These are phyloP conservation scores for Xylaria castorea DNA, from an alignment of 495 filamentous ascomycete species.

Conservation along the genomic window DNA sequence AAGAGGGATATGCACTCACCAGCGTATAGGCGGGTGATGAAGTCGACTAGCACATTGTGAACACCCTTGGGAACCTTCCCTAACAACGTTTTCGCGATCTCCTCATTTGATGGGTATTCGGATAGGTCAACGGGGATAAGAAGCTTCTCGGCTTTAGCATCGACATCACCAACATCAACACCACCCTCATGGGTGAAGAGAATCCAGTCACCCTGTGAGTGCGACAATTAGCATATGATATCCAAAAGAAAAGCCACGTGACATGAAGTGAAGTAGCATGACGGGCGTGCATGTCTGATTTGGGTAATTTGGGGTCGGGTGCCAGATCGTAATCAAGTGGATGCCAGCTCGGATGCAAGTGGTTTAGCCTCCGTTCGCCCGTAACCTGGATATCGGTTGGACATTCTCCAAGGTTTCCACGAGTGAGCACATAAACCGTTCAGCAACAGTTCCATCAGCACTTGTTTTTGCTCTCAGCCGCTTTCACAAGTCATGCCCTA, in stretches of 20 bases:
- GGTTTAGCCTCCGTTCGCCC: constrained; percentile 67
- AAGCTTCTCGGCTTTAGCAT: constrained; percentile 98
- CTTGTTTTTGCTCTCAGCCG: constrained; percentile 16
- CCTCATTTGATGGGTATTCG: constrained; percentile 94
- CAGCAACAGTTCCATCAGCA: constrained; percentile 1
- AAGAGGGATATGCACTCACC: constrained; percentile 17
- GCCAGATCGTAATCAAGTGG: constrained; percentile 32
- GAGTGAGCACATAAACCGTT: constrained; percentile 15
- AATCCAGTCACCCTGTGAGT: constrained; percentile 92
- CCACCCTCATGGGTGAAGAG: constrained; percentile 99
- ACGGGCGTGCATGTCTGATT: constrained; percentile 28
- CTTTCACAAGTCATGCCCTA: neutral
- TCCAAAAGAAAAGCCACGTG: constrained; percentile 27
- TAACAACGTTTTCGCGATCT: constrained; percentile 82
- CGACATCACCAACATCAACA: constrained; percentile 99
- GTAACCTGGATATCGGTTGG: constrained; percentile 40
- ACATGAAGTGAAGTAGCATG: constrained; percentile 14
- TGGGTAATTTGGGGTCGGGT: constrained; percentile 31
- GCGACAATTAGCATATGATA: constrained; percentile 41
- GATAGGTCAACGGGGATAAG: constrained; percentile 94
- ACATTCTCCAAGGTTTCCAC: constrained; percentile 21
- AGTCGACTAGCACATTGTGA: constrained; percentile 98
- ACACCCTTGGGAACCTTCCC: constrained; percentile 93
- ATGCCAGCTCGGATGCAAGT: constrained; percentile 43
- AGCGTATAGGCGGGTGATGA: constrained; percentile 72